These are phyloP conservation scores for Leishmania mexicana DNA, from an alignment of 208 protist genomes.

Conservation along the genomic window DNA sequence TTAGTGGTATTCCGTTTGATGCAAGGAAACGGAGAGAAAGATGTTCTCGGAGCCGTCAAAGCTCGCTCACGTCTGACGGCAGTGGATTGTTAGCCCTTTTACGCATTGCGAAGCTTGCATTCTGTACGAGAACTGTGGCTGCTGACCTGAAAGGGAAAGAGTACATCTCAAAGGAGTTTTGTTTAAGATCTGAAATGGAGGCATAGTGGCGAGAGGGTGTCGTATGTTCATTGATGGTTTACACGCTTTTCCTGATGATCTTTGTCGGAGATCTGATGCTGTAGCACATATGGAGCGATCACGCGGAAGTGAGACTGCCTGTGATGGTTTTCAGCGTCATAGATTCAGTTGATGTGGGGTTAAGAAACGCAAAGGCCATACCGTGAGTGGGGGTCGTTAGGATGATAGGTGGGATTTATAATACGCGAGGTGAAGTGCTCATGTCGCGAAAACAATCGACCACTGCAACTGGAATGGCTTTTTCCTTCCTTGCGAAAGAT, in stretches of 20 bases:
- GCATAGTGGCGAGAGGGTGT: background rate
- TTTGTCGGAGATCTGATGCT: background rate
- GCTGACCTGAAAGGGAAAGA: background rate
- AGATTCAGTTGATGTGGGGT: background rate
- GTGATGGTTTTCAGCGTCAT: background rate
- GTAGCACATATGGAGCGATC: background rate
- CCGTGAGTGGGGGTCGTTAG: background rate
- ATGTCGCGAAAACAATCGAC: background rate
- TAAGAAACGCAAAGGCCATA: background rate
- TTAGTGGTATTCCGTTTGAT: too few relatives aligned
- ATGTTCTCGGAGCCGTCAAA: background rate
- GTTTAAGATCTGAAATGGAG: background rate
- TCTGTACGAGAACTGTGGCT: background rate
- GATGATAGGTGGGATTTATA: background rate
- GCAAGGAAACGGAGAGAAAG: background rate
- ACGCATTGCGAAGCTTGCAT: background rate
- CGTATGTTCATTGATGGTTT: background rate
- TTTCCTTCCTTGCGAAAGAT: background rate
- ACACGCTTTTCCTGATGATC: background rate
- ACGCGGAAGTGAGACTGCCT: background rate
- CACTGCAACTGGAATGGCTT: background rate
- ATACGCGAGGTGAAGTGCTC: too few relatives aligned
- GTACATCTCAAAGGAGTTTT: background rate
- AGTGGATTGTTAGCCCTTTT: background rate
- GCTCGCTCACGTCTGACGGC: background rate